Base-by-base conservation (phyloP, 495 filamentous ascomycete genomes). In the Trichoderma virens region DNA sequence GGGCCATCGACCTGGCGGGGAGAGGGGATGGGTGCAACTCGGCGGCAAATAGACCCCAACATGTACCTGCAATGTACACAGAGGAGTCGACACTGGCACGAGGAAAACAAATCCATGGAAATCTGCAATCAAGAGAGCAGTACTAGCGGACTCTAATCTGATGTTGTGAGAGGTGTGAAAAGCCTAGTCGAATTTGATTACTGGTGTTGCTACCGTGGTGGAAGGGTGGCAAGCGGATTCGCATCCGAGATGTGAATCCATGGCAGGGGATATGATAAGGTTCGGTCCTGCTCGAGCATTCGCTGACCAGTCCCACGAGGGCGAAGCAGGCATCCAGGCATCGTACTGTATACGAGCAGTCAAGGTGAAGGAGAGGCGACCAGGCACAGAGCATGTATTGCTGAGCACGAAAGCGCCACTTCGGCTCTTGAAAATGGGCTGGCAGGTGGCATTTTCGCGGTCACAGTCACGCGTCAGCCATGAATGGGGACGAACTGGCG, bases 401-500 rank as follows among this genome's bases (percentile, higher is more conserved):
- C 45, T 27, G 51, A 14, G 51, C 8, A 56, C 51, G 20, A 9
- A 30, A 28, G 51, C 51, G 51, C 51, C 51, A 56, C 51, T 18
- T 56, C 51, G 51, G 51, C 51, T 56, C 51, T 56, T 56, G 51
- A 28, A 18, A 30, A 56, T 30, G 51, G 51, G 25, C 51, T 56
- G 27, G 25, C 27, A 30, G 51, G 51, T 18, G 51, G 27, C 27
- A 30, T 27, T 8, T 56, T 16, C 20, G 20, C 18, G 51, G 2
- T 35, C 34, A 35, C 45, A 51, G 45, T 9, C 6, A 7, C 45
- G 23, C 9, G 45, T 51, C 18, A 51, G n/a, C 16, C 11, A 25
- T 13, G 34, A 47, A n/a, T 25, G 43, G 18, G 0, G 34, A 35
- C 34, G 34, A 35, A 35, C 34, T 35, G 34, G 34, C 6, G 34